Evolutionary conservation across 2,329 filamentous ascomycete species (phyloP), one percentile per base, ranked within the genome.

Genomic region (Fusarium xylarioides): DNA sequence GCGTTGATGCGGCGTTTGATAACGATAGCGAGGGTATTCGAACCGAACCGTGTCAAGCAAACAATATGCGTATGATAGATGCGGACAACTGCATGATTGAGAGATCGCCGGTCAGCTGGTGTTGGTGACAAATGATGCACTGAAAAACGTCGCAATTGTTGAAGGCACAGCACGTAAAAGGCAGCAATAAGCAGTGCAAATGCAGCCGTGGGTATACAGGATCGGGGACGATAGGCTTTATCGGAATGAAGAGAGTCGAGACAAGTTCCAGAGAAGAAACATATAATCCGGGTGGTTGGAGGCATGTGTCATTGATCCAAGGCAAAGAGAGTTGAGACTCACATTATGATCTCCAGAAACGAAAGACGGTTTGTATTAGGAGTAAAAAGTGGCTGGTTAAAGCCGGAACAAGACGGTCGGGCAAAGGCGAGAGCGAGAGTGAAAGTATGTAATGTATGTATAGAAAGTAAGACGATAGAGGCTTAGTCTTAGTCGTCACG

Each of bases 311-410:
- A 74, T 76, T 58, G 70, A 58, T 58, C 32, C 32, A 73, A 47
- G 61, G 76, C 62, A 76, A 78, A 76, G 70, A 76, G 73, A 78
- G 74, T 74, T 77, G 70, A 70, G 73, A 82, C 80, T 82, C 79
- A 82, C 80, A 81, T 81, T 81, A 70, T 69, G 78, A 81, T 81
- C 66, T 80, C 77, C 70, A 77, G 70, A 71, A 75, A 70, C 65
- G 66, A 75, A 70, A 62, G 71, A 69, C 66, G 73, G 58, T 62
- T 69, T 69, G 68, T 76, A 78, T 78, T 78, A 78, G 61, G 71
- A 67, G 43, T 42, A 74, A 68, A 66, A 67, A 70, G 75, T 76
- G 75, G 77, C 76, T 77, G 75, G 70, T 62, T 34, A 58, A 60
- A 68, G 68, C 64, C 75, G 68, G 70, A 71, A 63, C 58, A 78